Conservation (phyloP, 1,139 yeast species). For the Pichia sp. region DNA sequence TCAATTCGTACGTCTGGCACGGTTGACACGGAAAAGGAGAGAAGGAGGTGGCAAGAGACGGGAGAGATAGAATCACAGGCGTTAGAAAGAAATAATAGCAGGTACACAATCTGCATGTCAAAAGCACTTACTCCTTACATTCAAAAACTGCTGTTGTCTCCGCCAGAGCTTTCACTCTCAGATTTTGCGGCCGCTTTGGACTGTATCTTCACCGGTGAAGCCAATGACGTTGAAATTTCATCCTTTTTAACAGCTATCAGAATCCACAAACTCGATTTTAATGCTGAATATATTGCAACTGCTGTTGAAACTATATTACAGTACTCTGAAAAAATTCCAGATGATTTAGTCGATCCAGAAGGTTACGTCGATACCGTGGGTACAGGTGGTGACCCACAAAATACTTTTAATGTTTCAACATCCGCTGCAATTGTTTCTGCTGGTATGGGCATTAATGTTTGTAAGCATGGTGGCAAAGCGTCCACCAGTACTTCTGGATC, state of each 20-base stretch:
- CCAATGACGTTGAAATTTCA: conserved; percentile 67
- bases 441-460: conserved; percentile 68
- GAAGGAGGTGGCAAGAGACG: too few species aligned
- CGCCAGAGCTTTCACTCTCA: conserved; percentile 52
- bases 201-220: conserved; percentile 51
- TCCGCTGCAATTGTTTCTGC: conserved; percentile 92
- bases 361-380: conserved; percentile 90
- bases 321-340: conserved; percentile 49
- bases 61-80: too few species aligned
- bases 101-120: conserved; percentile 6
- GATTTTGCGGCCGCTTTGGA: conserved; percentile 60
- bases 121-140: conserved; percentile 44
- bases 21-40: too few species aligned
- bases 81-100: background rate
- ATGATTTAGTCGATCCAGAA: conserved; percentile 36
- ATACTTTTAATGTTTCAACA: conserved; percentile 93
- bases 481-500: conserved; percentile 90
- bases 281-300: conserved; percentile 74
- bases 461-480: conserved; percentile 96
- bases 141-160: conserved; percentile 51
- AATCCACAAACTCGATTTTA: conserved; percentile 70
- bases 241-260: conserved; percentile 76
- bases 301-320: conserved; percentile 70
- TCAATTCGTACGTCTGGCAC: too few species aligned
- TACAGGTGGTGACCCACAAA: conserved; percentile 97